These are phyloP conservation scores for Phascolomyces articulosus DNA, from an alignment of 371 early-diverging fungal genomes.

Conservation along the genomic window DNA sequence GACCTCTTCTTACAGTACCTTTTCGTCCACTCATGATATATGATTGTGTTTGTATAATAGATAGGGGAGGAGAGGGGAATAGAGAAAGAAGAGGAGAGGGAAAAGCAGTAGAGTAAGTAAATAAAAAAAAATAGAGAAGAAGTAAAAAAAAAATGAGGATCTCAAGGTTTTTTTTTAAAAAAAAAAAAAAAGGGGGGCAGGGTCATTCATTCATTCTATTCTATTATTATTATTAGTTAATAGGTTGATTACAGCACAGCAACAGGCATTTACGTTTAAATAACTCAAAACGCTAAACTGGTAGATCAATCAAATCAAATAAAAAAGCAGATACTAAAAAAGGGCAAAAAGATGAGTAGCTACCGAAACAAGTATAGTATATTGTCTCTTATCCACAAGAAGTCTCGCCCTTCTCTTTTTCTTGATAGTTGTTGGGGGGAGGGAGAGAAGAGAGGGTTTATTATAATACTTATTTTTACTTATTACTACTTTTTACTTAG, in stretches of 20 bases:
- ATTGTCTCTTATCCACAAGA: no score
- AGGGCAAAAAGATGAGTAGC: not conserved
- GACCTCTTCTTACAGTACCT: slow-evolving; percentile 34
- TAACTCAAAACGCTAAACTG: not conserved
- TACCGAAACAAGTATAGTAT: not conserved
- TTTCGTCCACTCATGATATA: slow-evolving; percentile 3
- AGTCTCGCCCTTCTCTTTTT: no score
- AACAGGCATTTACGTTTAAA: no score
- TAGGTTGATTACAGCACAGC: no score
- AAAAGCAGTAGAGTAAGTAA: not conserved
- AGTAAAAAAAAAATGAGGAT: not conserved
- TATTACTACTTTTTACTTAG: no score
- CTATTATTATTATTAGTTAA: no score
- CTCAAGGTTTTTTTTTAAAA: no score
- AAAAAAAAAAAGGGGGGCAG: slow-evolving; percentile 2
- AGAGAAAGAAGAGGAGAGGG: slow-evolving; percentile 2
- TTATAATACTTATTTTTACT: no score
- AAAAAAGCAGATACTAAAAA: not conserved
- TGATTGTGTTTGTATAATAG: not conserved
- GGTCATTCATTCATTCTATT: no score
- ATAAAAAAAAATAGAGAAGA: slow-evolving; percentile 6
- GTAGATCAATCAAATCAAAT: not conserved
- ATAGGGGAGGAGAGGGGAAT: not conserved
- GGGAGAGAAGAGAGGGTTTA: no score
- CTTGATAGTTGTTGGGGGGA: no score